These are phyloP conservation scores for Nematodospora anomalae DNA, from an alignment of 1,139 yeast species.

Conservation along the genomic window DNA sequence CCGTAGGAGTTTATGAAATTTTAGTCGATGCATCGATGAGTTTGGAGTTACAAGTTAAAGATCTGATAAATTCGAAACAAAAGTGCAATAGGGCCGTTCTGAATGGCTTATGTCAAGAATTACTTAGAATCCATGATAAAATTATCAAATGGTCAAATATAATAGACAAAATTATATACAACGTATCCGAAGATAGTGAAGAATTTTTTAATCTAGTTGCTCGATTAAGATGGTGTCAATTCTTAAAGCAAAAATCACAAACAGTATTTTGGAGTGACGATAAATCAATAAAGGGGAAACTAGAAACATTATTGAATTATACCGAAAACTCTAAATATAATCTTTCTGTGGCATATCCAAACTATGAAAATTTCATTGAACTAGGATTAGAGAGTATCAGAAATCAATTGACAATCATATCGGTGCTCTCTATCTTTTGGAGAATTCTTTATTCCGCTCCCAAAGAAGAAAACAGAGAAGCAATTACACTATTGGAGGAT, in stretches of 20 bases:
- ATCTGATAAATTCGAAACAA: slow-evolving; percentile 21
- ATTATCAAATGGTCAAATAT: slow-evolving; percentile 38
- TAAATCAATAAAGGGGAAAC: slow-evolving; percentile 24
- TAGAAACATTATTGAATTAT: slow-evolving; percentile 23
- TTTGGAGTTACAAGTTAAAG: slow-evolving; percentile 29
- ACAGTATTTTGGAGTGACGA: slow-evolving; percentile 34
- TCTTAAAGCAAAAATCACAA: slow-evolving; percentile 32
- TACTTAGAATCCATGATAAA: slow-evolving; percentile 40
- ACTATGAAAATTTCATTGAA: slow-evolving; percentile 60
- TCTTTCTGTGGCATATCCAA: slow-evolving; percentile 31
- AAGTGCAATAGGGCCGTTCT: slow-evolving; percentile 16
- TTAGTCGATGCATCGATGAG: slow-evolving; percentile 51
- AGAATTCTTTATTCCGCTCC: slow-evolving; percentile 48
- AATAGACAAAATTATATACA: slow-evolving; percentile 17
- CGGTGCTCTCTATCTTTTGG: slow-evolving; percentile 67
- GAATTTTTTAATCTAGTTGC: slow-evolving; percentile 3
- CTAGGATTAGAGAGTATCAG: slow-evolving; percentile 52
- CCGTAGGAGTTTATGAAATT: slow-evolving; percentile 51
- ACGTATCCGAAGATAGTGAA: background rate
- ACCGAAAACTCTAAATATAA: slow-evolving; percentile 7
- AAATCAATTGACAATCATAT: slow-evolving; percentile 64
- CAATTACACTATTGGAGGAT: slow-evolving; percentile 54
- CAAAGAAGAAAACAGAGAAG: slow-evolving; percentile 41
- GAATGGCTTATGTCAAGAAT: slow-evolving; percentile 31
- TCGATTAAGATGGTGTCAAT: slow-evolving; percentile 38